Evolutionary conservation across 352 stramenopile genomes (phyloP), one percentile per base, ranked within the genome.

Genomic region (Phytophthora pini): DNA sequence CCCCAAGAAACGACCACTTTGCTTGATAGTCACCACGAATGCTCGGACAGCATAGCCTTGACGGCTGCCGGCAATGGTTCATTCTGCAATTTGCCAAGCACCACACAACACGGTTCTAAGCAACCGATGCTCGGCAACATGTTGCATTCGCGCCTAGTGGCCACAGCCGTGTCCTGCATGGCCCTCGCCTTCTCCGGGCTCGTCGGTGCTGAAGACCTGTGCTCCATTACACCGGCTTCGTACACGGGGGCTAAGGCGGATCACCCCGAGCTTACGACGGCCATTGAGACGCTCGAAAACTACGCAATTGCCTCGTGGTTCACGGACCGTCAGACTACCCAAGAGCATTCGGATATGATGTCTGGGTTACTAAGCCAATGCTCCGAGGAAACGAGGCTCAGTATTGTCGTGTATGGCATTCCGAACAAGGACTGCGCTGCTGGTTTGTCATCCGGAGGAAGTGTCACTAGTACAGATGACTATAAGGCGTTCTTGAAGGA

Each of bases 361-460:
- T 57, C 65, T 27, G 51, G 34, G 22, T 66, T 89, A 22, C 54
- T 82, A 4, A 55, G 7, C 8, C 13, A 70, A 7, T 87, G 80
- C 29, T 53, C 63, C 7, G 59, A 76, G 12, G 71, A 72, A 20
- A 66, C 70, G 3, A 66, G 76, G 1, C 52, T 85, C 17, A 86
- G 31, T 2, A 67, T 93, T 36, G 76, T 88, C 11, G 80, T 94
- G 3, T 94, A 94, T 55, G 86, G 78, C 12, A 70, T 94, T 43
- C 86, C 86, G 29, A 82, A 84, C 63, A 94, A 94, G 61, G 86
- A 94, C 61, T 94, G 86, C 60, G 61, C 68, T 15, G 73, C 69
- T 13, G 66, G 69, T 1, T 77, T 76, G 17, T 93, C 84, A 36
- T 72, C 59, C 1, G 70, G 44, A 0, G 71, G 70, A 29, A 76